phyloP scores from a whole-genome alignment of 768 basidiomycete genomes.

The Agaricus blazei region DNA sequence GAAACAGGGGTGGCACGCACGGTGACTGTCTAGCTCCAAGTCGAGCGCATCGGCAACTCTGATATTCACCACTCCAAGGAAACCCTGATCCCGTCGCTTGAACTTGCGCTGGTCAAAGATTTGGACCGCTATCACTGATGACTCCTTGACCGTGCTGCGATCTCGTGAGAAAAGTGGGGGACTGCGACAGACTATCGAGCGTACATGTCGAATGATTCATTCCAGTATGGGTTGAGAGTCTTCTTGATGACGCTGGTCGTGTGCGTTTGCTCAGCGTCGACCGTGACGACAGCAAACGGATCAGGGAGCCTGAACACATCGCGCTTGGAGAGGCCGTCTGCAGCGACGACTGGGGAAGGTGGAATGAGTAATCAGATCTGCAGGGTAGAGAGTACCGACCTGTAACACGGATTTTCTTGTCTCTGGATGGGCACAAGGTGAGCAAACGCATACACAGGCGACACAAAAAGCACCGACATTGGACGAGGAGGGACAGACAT shows the following conservation, averaged over 20 bases:
- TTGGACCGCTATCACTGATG: conserved; percentile 96
- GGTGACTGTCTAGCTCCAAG: conserved; percentile 88
- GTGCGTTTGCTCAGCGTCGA: conserved; percentile 95
- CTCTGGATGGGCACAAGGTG: conserved; percentile 24
- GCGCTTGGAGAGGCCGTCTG: conserved; percentile 88
- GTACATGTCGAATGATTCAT: conserved; percentile 96
- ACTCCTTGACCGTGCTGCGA: conserved; percentile 87
- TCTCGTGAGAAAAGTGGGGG: conserved; percentile 9
- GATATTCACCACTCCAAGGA: conserved; percentile 96
- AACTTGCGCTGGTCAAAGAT: conserved; percentile 99
- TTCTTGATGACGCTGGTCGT: conserved; percentile 97
- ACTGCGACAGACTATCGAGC: conserved; percentile 18
- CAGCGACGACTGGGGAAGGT: conserved; percentile 75
- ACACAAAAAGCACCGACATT: conserved; percentile 29
- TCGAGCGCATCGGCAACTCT: conserved; percentile 88
- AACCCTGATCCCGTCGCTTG: conserved; percentile 97
- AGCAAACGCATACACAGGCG: not conserved
- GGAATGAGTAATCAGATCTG: not conserved
- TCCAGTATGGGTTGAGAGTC: conserved; percentile 94
- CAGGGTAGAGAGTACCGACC: conserved; percentile 35
- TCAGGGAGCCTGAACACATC: conserved; percentile 96
- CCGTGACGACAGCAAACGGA: conserved; percentile 97
- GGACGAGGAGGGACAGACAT: conserved; percentile 46
- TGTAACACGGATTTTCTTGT: conserved; percentile 76
- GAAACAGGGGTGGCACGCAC: conserved; percentile 40